Evolutionary conservation across 441 rosid species (phyloP).

Genomic region (Flueggea neowawraea): DNA sequence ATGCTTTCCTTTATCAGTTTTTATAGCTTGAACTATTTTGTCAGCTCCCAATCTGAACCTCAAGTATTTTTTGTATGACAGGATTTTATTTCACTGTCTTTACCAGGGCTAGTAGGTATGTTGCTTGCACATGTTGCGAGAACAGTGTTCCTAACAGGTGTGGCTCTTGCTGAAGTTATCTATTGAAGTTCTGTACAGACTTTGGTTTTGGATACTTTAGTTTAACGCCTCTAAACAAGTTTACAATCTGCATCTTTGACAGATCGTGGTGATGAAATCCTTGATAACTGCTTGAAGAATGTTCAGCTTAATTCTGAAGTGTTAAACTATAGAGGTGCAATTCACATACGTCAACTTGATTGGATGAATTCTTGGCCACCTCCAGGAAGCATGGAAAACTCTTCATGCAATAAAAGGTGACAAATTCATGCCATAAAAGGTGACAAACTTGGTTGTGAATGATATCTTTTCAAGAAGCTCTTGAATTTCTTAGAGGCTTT

Average conservation of each 20-base stretch:
- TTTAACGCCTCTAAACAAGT: neutral
- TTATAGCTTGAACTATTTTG: neutral
- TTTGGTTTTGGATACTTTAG: neutral
- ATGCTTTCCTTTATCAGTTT: too few species aligned
- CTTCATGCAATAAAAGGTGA: slow-evolving; percentile 36
- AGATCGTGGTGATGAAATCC: slow-evolving; percentile 69
- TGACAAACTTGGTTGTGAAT: slow-evolving; percentile 6
- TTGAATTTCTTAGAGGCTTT: neutral
- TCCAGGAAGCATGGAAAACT: slow-evolving; percentile 13
- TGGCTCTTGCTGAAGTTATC: neutral
- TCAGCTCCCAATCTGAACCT: neutral
- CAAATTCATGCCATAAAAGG: slow-evolving; percentile 28
- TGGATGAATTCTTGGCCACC: slow-evolving; percentile 80
- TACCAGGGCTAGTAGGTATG: slow-evolving; percentile 74
- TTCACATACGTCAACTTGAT: slow-evolving; percentile 77
- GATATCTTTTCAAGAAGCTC: neutral
- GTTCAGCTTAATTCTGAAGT: slow-evolving; percentile 46
- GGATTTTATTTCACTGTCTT: slow-evolving; percentile 25
- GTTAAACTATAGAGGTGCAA: slow-evolving; percentile 34
- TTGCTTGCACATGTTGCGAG: slow-evolving; percentile 68
- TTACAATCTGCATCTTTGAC: slow-evolving; percentile 13
- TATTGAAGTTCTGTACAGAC: neutral
- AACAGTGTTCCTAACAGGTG: slow-evolving; percentile 81
- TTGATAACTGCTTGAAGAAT: slow-evolving; percentile 65
- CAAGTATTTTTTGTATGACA: slow-evolving; percentile 18